These are phyloP conservation scores for Boletales sp. DNA, from an alignment of 768 basidiomycete species.

Conservation along the genomic window DNA sequence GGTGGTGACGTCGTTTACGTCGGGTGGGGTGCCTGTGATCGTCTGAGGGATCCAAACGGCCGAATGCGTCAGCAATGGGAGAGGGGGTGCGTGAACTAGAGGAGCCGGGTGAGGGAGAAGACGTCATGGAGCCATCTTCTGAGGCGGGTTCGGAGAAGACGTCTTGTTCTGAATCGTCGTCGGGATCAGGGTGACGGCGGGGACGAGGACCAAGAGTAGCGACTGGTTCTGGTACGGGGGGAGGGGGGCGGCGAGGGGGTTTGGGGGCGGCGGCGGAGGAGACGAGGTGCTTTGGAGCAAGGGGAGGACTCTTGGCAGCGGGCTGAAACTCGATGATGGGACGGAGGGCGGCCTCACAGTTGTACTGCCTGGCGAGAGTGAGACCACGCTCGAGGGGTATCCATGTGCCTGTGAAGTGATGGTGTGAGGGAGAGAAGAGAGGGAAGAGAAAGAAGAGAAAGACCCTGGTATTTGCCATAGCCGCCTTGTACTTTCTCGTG, in stretches of 20 bases:
- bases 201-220: slow-evolving; percentile 46
- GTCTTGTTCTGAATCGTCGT: slow-evolving; percentile 62
- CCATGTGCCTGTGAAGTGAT: slow-evolving; percentile 80
- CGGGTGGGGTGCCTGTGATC: slow-evolving; percentile 36
- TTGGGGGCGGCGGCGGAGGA: slow-evolving; percentile 49
- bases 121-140: slow-evolving; percentile 88
- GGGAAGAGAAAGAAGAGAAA: slow-evolving; percentile 20
- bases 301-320: slow-evolving; percentile 84
- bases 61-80: slow-evolving; percentile 57
- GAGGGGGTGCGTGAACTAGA: slow-evolving; percentile 94
- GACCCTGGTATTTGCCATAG: slow-evolving; percentile 99
- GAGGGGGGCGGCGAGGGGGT: slow-evolving; percentile 26
- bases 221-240: slow-evolving; percentile 14
- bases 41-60: slow-evolving; percentile 22
- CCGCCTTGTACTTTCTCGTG: slow-evolving; percentile 99
- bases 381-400: slow-evolving; percentile 93
- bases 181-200: slow-evolving; percentile 46
- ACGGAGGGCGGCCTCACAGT: slow-evolving; percentile 79
- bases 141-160: slow-evolving; percentile 66
- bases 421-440: background rate
- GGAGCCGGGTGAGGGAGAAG: slow-evolving; percentile 81
- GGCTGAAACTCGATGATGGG: slow-evolving; percentile 95
- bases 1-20: slow-evolving; percentile 45
- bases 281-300: slow-evolving; percentile 94
- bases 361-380: slow-evolving; percentile 84